phyloP scores from a whole-genome alignment of 179 eudicot genomes.

The Sideroxylon spinosum region DNA sequence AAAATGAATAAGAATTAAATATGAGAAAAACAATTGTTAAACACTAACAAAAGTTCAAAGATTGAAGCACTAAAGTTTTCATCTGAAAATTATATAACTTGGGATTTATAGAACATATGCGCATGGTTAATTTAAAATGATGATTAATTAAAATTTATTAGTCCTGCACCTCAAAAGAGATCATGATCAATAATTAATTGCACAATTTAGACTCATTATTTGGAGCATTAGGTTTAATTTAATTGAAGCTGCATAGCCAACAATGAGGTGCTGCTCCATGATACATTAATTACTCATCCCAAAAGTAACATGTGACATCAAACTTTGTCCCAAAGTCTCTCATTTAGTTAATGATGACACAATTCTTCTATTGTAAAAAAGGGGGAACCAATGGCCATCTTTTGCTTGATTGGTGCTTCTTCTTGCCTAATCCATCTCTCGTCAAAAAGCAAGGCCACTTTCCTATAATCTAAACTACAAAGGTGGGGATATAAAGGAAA shows the following conservation, averaged over 20 bases:
- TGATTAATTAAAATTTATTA: background rate
- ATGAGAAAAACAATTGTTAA: too few relatives aligned
- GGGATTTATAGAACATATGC: too few relatives aligned
- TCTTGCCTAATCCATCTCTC: constrained; percentile 21
- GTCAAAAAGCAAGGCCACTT: constrained; percentile 28
- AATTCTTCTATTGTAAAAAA: constrained; percentile 18
- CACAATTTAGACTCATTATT: background rate
- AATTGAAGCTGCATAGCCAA: background rate
- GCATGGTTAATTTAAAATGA: too few relatives aligned
- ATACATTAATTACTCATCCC: background rate
- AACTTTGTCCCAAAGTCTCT: background rate
- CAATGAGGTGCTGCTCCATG: background rate
- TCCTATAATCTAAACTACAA: constrained; percentile 11
- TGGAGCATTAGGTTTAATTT: background rate
- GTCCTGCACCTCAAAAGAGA: background rate
- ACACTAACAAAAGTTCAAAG: too few relatives aligned
- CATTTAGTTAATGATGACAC: constrained; percentile 15
- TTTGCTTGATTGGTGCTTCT: constrained; percentile 28
- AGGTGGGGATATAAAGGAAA: background rate
- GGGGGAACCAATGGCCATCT: constrained; percentile 24
- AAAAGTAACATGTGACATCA: background rate
- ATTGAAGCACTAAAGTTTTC: background rate
- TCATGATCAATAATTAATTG: background rate
- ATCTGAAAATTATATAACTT: too few relatives aligned
- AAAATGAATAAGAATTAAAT: background rate